Conservation (phyloP, 306 rosid species). For the Fagus sylvatica region DNA sequence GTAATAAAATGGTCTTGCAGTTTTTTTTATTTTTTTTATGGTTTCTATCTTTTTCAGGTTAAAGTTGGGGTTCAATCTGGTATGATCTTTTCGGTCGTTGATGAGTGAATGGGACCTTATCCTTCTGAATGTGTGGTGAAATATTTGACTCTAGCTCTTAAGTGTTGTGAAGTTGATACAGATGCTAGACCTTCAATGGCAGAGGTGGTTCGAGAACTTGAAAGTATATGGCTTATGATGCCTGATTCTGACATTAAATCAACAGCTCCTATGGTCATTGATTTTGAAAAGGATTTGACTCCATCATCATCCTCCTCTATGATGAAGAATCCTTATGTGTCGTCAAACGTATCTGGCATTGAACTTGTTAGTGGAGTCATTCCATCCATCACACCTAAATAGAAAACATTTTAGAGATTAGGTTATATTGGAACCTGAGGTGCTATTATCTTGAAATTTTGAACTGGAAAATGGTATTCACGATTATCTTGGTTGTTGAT, state of each 20-base stretch:
- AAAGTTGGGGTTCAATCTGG: conserved; percentile 64
- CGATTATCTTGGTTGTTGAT: too few relatives aligned
- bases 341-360: conserved; percentile 81
- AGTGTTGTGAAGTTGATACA: conserved; percentile 70
- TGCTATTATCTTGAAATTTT: too few relatives aligned
- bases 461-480: too few relatives aligned
- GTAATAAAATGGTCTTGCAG: not conserved
- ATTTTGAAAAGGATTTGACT: conserved; percentile 43
- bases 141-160: conserved; percentile 66
- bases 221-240: conserved; percentile 64
- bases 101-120: conserved; percentile 76
- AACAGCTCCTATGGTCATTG: conserved; percentile 25
- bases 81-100: conserved; percentile 61
- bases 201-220: conserved; percentile 84
- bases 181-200: conserved; percentile 84
- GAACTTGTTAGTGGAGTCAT: conserved; percentile 78
- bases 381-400: conserved; percentile 87
- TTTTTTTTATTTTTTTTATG: too few relatives aligned
- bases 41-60: conserved; percentile 43
- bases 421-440: not conserved
- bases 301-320: conserved; percentile 60
- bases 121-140: conserved; percentile 74
- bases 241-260: conserved; percentile 56
- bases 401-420: conserved; percentile 21
- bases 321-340: conserved; percentile 47